A percentile compares a stretch with the other conserved stretches of the same genome.
These are phyloP conservation scores for Talaromyces thailandensis DNA, from an alignment of 495 filamentous ascomycete species.

Conservation along the genomic window DNA sequence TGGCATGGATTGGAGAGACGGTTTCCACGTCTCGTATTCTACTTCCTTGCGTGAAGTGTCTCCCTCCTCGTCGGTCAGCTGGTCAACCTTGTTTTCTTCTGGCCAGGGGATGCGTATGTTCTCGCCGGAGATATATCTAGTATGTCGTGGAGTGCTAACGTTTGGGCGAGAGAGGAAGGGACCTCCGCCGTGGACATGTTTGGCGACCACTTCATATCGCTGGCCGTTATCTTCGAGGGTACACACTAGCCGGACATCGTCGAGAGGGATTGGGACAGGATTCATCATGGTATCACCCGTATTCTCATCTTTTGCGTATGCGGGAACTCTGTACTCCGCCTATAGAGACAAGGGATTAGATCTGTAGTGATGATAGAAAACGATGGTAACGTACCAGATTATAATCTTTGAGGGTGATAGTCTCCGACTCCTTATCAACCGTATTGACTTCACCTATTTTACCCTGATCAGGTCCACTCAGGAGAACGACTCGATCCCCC, in stretches of 20 bases:
- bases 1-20: constrained; percentile 64
- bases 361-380: background rate
- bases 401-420: constrained; percentile 51
- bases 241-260: constrained; percentile 70
- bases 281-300: constrained; percentile 26
- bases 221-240: constrained; percentile 56
- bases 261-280: constrained; percentile 49
- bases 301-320: constrained; percentile 38
- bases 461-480: constrained; percentile 68
- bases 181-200: constrained; percentile 44
- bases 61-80: constrained; percentile 38
- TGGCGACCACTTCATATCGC: constrained; percentile 64
- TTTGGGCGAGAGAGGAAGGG: constrained; percentile 25
- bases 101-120: constrained; percentile 70
- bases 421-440: constrained; percentile 49
- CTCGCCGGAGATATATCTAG: constrained; percentile 33
- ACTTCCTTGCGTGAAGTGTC: constrained; percentile 74
- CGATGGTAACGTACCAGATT: constrained; percentile 50
- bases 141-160: constrained; percentile 27
- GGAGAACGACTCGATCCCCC: constrained; percentile 70
- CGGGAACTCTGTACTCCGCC: constrained; percentile 50
- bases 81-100: constrained; percentile 23
- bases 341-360: constrained; percentile 18
- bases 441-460: constrained; percentile 61
- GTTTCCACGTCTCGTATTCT: constrained; percentile 65